Evolutionary conservation across 2,329 filamentous ascomycete species (phyloP), one percentile per base, ranked within the genome.

Genomic region (Didymella arachidicola): DNA sequence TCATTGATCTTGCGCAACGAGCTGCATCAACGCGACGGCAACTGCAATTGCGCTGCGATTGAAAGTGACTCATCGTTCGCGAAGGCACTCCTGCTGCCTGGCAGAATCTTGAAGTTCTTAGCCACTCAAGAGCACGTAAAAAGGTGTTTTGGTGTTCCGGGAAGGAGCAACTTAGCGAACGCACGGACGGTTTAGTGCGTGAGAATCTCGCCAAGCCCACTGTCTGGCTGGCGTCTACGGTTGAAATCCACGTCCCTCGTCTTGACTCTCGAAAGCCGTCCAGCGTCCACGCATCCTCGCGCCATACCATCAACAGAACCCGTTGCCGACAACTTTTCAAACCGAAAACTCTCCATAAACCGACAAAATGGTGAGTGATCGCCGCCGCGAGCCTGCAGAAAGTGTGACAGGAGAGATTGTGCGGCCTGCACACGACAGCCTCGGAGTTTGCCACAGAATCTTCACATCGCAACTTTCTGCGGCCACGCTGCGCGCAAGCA

Each of bases 311-410:
- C 72, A 66, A 70, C 71, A 68, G 68, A 65, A 69, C 64, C 68
- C 67, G 62, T 63, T 60, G 62, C 59, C 68, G 68, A 66, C 57
- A 67, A 68, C 66, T 48, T 69, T 60, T 65, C 45, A 58, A 65
- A 63, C 58, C 61, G 68, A 69, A 63, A 60, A 66, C 70, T 71
- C 65, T 64, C 63, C 65, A 69, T 68, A 76, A 74, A 69, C 68
- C 64, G 68, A 71, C 74, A 78, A 72, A 65, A 78, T 78, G 75
- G 75, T 78, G 71, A 75, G 75, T 73, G 45, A 59, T 45, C 58
- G 53, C 53, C 56, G 46, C 42, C 59, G 49, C 55, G 54, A 61
- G 58, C 52, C 59, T 38, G 56, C 44, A 57, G 60, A 58, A 32
- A 42, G 56, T 49, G 54, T 32, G 29, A 43, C 25, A 38, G 48